Evolutionary conservation across 2,329 filamentous ascomycete genomes (phyloP).

Genomic region (Coniochaeta ligniaria): DNA sequence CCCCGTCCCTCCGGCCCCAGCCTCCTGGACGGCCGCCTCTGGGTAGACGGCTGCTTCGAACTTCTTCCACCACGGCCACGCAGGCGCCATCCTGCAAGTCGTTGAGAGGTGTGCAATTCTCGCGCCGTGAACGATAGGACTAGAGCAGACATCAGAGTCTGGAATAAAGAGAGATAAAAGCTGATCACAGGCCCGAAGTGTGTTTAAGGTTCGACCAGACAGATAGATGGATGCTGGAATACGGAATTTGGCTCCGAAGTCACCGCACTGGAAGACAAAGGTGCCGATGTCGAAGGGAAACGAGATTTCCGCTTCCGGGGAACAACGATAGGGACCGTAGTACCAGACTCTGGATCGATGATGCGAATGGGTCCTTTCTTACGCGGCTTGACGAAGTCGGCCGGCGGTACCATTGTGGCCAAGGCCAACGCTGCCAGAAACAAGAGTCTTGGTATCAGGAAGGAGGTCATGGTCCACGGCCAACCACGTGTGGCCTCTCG

Average conservation of each 20-base stretch:
- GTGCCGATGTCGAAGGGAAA: neutral
- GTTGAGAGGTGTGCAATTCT: neutral
- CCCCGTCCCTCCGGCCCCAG: constrained; percentile 41
- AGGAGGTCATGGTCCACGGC: neutral
- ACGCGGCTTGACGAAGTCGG: constrained; percentile 66
- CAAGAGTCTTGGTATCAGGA: constrained; percentile 30
- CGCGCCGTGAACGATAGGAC: neutral
- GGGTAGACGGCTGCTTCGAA: constrained; percentile 99
- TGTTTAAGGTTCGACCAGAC: neutral
- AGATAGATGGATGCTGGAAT: neutral
- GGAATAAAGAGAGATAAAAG: neutral
- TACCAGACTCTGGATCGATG: neutral
- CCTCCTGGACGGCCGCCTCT: constrained; percentile 69
- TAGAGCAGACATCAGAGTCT: neutral
- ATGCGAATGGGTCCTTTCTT: neutral
- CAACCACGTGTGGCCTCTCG: neutral
- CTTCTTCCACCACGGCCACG: constrained; percentile 97
- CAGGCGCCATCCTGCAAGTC: constrained; percentile 83
- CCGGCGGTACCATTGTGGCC: constrained; percentile 75
- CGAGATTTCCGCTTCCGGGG: neutral
- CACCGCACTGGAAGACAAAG: neutral
- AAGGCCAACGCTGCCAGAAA: constrained; percentile 58
- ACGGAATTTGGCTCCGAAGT: neutral
- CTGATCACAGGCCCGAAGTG: neutral
- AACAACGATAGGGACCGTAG: neutral